Conservation (phyloP, 2,329 filamentous ascomycete species). For the Lizonia empirigonia region DNA sequence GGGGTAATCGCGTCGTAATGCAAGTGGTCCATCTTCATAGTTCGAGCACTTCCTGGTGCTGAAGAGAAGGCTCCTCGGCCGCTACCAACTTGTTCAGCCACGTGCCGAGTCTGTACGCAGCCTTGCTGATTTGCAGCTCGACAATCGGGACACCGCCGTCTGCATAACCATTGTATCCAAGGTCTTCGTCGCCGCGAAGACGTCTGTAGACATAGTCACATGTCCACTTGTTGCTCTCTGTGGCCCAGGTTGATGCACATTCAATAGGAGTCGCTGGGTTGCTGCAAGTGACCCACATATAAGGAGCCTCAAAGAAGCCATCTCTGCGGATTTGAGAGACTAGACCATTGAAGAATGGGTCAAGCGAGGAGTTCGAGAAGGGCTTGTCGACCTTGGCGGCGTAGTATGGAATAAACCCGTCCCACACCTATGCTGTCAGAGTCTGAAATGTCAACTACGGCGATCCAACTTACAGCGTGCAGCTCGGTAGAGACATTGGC, state of each 20-base stretch:
- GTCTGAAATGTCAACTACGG: not conserved
- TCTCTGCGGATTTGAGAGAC: constrained; percentile 45
- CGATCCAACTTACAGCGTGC: constrained; percentile 41
- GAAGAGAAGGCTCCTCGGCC: constrained; percentile 2
- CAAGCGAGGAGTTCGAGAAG: constrained; percentile 46
- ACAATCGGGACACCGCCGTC: constrained; percentile 47
- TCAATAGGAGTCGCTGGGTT: constrained; percentile 39
- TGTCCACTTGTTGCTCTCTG: constrained; percentile 48
- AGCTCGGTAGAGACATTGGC: constrained; percentile 41
- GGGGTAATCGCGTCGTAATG: no score
- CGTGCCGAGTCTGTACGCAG: constrained; percentile 46
- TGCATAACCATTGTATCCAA: constrained; percentile 47
- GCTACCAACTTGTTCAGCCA: constrained; percentile 49
- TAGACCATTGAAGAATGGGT: constrained; percentile 45
- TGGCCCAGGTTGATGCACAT: constrained; percentile 48
- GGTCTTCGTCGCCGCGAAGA: constrained; percentile 39
- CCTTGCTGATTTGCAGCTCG: constrained; percentile 51
- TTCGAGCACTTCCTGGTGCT: constrained; percentile 26
- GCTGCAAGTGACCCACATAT: constrained; percentile 46
- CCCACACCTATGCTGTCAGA: constrained; percentile 46
- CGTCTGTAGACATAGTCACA: constrained; percentile 49
- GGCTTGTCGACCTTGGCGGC: constrained; percentile 39
- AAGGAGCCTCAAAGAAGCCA: constrained; percentile 43
- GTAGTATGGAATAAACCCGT: constrained; percentile 47
- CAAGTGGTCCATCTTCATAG: constrained; percentile 16